These are phyloP conservation scores for Vigna reflexopilosa DNA, from an alignment of 306 rosid species.

Conservation along the genomic window DNA sequence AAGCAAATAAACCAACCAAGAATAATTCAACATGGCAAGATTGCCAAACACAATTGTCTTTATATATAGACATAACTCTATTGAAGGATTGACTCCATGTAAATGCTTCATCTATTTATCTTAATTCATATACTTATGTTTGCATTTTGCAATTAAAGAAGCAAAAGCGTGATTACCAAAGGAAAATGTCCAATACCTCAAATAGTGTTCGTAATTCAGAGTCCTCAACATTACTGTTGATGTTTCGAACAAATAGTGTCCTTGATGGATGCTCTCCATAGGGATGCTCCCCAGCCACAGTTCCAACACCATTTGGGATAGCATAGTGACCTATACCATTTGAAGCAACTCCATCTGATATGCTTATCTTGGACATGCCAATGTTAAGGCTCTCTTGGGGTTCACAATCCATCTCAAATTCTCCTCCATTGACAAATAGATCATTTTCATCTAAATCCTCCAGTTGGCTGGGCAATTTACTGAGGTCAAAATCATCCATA, in stretches of 20 bases:
- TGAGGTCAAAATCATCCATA: conserved; percentile 88
- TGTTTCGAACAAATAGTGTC: conserved; percentile 89
- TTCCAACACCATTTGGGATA: conserved; percentile 76
- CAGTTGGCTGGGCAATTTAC: conserved; percentile 81
- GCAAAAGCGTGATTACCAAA: background rate
- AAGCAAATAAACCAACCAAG: conserved; percentile 8
- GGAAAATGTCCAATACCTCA: conserved; percentile 63
- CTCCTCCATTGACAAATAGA: conserved; percentile 88
- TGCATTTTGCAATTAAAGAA: background rate
- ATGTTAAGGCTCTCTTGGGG: conserved; percentile 63
- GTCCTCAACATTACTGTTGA: conserved; percentile 90
- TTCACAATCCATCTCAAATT: conserved; percentile 89
- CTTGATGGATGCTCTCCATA: conserved; percentile 98
- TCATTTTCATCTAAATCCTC: conserved; percentile 92
- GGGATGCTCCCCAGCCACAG: conserved; percentile 97
- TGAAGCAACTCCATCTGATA: conserved; percentile 62
- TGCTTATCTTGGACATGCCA: conserved; percentile 67
- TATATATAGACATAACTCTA: background rate
- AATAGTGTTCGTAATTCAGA: conserved; percentile 76
- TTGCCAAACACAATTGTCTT: background rate
- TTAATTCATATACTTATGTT: conserved; percentile 47
- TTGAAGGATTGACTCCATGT: conserved; percentile 23
- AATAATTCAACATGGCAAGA: conserved; percentile 17
- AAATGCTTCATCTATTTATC: conserved; percentile 67
- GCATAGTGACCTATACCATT: conserved; percentile 68